A percentile compares a stretch with the other conserved stretches of the same genome.
Conservation (phyloP, 75 land plant species). For the Sequoiadendron giganteum region DNA sequence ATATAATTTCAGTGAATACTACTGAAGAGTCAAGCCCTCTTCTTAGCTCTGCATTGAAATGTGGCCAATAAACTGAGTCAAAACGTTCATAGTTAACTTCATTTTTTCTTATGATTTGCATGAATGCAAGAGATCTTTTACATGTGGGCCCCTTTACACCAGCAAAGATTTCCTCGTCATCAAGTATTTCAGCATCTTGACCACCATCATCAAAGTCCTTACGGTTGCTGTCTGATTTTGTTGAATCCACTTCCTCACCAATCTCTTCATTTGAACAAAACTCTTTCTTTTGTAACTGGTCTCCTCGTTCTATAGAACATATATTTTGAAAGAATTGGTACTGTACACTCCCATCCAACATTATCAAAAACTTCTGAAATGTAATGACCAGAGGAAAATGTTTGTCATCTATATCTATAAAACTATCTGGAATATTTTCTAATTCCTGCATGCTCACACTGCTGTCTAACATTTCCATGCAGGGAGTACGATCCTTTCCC, state of each 20-base stretch:
- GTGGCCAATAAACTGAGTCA: constrained; percentile 56
- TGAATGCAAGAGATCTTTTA: constrained; percentile 24
- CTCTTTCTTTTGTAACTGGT: not conserved
- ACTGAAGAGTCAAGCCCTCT: constrained; percentile 53
- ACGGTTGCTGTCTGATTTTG: not conserved
- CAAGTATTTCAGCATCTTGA: constrained; percentile 5
- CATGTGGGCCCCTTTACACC: constrained; percentile 5
- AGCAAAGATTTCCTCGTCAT: not conserved
- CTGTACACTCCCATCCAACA: constrained; percentile 56
- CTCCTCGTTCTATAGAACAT: constrained; percentile 2
- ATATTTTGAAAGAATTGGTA: constrained; percentile 24
- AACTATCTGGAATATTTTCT: constrained; percentile 46
- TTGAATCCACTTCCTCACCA: not conserved
- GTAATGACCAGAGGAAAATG: constrained; percentile 59
- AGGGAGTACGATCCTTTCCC: not conserved
- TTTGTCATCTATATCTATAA: constrained; percentile 20
- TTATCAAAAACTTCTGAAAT: constrained; percentile 52
- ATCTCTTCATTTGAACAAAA: not conserved
- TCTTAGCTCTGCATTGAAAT: constrained; percentile 39
- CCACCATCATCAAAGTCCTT: constrained; percentile 26
- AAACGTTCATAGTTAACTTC: constrained; percentile 60
- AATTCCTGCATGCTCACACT: constrained; percentile 19
- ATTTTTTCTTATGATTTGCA: constrained; percentile 25
- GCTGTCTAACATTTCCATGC: constrained; percentile 24
- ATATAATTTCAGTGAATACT: constrained; percentile 59